These are phyloP conservation scores for Podaxis pistillaris DNA, from an alignment of 768 basidiomycete genomes.

Conservation along the genomic window DNA sequence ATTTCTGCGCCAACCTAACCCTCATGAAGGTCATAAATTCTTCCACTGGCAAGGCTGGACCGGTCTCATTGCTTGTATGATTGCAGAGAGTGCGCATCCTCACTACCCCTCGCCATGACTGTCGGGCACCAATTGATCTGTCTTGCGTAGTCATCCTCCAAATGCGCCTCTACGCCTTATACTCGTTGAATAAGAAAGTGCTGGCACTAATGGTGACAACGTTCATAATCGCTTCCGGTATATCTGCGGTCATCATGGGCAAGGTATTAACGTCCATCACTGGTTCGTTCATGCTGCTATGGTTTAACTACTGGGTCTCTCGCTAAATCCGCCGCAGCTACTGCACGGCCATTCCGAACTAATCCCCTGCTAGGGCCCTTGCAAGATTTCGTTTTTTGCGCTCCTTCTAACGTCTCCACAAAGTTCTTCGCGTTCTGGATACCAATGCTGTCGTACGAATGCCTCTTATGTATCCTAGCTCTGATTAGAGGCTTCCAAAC, in stretches of 20 bases:
- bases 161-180: conserved; percentile 63
- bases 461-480: conserved; percentile 48
- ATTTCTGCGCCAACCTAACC: neutral
- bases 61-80: conserved; percentile 49
- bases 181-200: conserved; percentile 50
- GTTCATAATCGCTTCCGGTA: conserved; percentile 37
- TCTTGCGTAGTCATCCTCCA: conserved; percentile 49
- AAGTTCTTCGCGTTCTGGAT: conserved; percentile 61
- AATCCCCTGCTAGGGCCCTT: conserved; percentile 13
- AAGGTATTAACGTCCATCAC: conserved; percentile 35
- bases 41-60: conserved; percentile 65
- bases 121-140: neutral
- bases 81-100: conserved; percentile 47
- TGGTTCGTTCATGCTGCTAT: conserved; percentile 27
- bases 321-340: conserved; percentile 15
- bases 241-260: conserved; percentile 50
- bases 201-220: conserved; percentile 42
- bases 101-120: neutral
- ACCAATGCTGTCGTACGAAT: conserved; percentile 55
- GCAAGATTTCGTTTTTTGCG: conserved; percentile 38
- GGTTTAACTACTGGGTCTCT: neutral
- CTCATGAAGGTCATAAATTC: conserved; percentile 36
- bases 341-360: conserved; percentile 16
- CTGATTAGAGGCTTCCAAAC: conserved; percentile 48
- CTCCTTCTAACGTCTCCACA: conserved; percentile 33